Conservation (phyloP, 179 eudicot genomes). For the Spergularia azorica region DNA sequence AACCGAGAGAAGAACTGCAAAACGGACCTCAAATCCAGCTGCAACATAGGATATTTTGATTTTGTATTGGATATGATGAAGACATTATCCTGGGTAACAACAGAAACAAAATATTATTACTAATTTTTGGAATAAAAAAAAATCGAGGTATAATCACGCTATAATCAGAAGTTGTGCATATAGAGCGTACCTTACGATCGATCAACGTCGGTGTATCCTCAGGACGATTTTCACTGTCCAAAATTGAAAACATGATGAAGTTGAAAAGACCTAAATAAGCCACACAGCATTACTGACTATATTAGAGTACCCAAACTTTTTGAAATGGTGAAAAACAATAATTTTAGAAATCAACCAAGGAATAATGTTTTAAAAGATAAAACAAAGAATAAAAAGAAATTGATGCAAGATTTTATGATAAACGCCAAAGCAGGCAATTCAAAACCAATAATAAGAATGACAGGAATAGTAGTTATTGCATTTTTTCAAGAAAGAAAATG, state of each 20-base stretch:
- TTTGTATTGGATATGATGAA: constrained; percentile 94
- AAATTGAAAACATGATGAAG: constrained; percentile 91
- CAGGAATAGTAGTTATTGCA: too few species aligned
- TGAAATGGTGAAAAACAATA: neutral
- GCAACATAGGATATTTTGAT: constrained; percentile 92
- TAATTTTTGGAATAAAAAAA: constrained; percentile 5
- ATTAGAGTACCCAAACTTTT: constrained; percentile 2
- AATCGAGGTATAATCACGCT: constrained; percentile 10
- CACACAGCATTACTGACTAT: constrained; percentile 14
- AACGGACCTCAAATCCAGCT: constrained; percentile 83
- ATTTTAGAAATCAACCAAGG: neutral
- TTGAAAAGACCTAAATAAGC: constrained; percentile 66
- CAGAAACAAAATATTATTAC: constrained; percentile 11
- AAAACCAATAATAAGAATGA: neutral
- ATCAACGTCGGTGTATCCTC: constrained; percentile 92
- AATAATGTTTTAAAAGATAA: constrained; percentile 3
- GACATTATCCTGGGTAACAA: constrained; percentile 72
- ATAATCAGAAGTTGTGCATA: constrained; percentile 8
- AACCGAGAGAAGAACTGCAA: neutral
- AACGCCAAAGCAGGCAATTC: neutral
- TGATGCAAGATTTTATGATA: neutral
- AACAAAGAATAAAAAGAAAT: neutral
- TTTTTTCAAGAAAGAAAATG: neutral
- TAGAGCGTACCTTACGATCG: constrained; percentile 74
- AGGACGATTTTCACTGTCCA: constrained; percentile 85